phyloP scores from a whole-genome alignment of 257 asterid species.

The Nyctanthes arbortristis region DNA sequence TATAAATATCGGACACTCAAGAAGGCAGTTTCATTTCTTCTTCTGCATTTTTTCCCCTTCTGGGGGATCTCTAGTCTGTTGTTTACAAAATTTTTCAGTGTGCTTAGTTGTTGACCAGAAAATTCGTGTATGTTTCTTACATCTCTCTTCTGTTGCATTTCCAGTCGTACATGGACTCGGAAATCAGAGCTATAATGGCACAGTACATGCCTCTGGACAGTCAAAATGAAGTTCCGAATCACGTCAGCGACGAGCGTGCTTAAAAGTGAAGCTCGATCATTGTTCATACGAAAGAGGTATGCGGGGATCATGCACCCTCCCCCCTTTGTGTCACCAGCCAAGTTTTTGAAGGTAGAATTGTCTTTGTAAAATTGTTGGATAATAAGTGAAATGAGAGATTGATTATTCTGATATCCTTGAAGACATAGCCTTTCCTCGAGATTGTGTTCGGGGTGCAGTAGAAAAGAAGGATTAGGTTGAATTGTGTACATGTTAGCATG shows the following conservation, averaged over 20 bases:
- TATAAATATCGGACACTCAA: neutral
- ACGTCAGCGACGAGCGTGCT: slow-evolving; percentile 54
- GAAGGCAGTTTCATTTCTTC: neutral
- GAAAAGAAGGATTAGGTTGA: slow-evolving; percentile 23
- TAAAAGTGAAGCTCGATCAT: slow-evolving; percentile 33
- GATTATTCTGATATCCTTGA: slow-evolving; percentile 29
- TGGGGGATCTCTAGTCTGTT: neutral
- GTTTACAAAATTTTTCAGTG: neutral
- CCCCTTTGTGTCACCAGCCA: slow-evolving; percentile 31
- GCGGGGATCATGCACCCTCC: slow-evolving; percentile 26
- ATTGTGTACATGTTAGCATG: slow-evolving; percentile 26
- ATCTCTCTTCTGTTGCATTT: slow-evolving; percentile 16
- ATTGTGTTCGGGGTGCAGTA: slow-evolving; percentile 24
- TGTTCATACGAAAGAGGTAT: slow-evolving; percentile 25
- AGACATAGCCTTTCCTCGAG: slow-evolving; percentile 29
- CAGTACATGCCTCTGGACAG: slow-evolving; percentile 94
- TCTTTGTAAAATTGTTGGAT: slow-evolving; percentile 28
- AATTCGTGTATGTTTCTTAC: slow-evolving; percentile 7
- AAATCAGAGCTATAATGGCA: slow-evolving; percentile 94
- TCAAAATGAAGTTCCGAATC: slow-evolving; percentile 72
- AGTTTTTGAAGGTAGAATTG: slow-evolving; percentile 32
- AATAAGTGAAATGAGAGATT: slow-evolving; percentile 19
- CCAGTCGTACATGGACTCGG: slow-evolving; percentile 93
- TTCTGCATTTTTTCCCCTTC: neutral
- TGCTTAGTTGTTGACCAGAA: neutral